Base-by-base conservation (phyloP, 805 yeast genomes). In the Suhomyces sp. region DNA sequence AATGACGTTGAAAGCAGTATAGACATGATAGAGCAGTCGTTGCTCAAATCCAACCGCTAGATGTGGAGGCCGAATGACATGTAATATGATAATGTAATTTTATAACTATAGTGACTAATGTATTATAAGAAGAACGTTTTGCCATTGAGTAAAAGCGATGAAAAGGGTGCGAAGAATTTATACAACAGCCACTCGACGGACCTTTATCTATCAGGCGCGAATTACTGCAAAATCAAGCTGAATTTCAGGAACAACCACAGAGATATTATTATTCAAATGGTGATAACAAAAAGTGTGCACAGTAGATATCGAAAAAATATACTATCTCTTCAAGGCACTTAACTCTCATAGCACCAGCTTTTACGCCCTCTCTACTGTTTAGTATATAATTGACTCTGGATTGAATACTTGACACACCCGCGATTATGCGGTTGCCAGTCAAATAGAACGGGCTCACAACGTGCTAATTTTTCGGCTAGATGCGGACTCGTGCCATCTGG, bases 1-100 rank as follows among this genome's bases (percentile, higher is more conserved):
- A 57, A 61, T 33, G 78, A 75, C 44, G 76, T 73, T 39, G 77
- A 75, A 50, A 61, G 60, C 33, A 67, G 73, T n/a, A 74, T 75
- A 46, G 77, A 74, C 53, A 62, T 71, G 53, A 72, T 75, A 35
- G 79, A 75, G 57, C 69, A 71, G 51, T 69, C 75, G 15, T 66
- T 75, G 44, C 53, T 62, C 31, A 69, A 64, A 46, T 53, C 69
- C 25, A 44, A 43, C 33, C 46, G 46, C 12, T 43, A n/a, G 21
- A 43, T 24, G 31, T n/a, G n/a, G n/a, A n/a, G n/a, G 44, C 24
- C 15, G 44, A n/a, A 25, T 43, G 46, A 12, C 27, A 12, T 31
- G 47, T 21, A 19, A 6, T n/a, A 40, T 49, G 43, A 25, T 39
- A 49, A 24, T 39, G 44, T 44, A 33, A 40, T 44, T 31, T 21